Base-by-base conservation (phyloP, 2,329 filamentous ascomycete species). In the Cryphonectria nitschkei region DNA sequence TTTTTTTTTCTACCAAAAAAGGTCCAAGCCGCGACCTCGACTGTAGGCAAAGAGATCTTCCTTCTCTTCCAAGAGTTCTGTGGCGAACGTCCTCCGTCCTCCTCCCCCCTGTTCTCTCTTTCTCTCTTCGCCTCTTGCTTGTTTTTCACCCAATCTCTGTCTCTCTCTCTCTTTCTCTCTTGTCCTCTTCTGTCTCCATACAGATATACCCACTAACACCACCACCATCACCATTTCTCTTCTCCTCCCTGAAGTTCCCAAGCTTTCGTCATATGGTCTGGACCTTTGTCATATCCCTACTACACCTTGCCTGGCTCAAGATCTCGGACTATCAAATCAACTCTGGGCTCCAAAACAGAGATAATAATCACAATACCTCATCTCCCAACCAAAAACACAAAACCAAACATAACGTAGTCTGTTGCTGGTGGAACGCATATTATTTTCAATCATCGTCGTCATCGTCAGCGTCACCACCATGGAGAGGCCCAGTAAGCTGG, bases 401-500 rank as follows among this genome's bases (percentile, higher is more conserved):
- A 22, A 50, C 41, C 37, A n/a, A 64, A 8, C 29, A 60, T 60
- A 32, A 6, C 26, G 34, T 22, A 16, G 13, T 8, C 19, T 22
- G 5, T 22, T 60, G 29, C 29, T 60, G 13, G 32, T 13, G n/a
- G n/a, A 29, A 29, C 9, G 3, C 56, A 34, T 29, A 26, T 16
- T 22, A 6, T 8, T 1, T 22, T 39, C 37, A 39, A 50, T 50
- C 43, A 50, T 19, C 16, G 7, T 22, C 16, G 19, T 22, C 43
- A 46, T 22, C 22, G n/a, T 7, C 22, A 50, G 22, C 46, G 22
- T 7, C 46, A 29, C 56, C 63, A 68, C 19, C 64, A 73, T 73
- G 71, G 71, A 69, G 66, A 71, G 54, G 50, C 32, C 69, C 26
- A 62, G 50, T 13, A 73, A 67, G 63, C 50, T 73, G 58, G 69